phyloP scores from a whole-genome alignment of 306 rosid species.

The Vigna mungo region DNA sequence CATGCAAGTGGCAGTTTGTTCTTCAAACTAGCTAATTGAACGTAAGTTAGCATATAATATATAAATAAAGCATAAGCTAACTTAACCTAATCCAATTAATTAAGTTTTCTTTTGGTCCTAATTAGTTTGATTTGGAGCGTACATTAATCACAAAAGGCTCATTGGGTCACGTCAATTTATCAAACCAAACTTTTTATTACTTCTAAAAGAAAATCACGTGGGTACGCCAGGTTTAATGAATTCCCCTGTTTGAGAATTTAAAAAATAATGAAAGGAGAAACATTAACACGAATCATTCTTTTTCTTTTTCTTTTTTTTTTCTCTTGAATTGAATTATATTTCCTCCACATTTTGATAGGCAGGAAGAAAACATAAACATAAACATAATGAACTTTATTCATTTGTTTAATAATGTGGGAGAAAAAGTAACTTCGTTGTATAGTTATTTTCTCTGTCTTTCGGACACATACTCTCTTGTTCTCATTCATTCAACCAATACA shows the following conservation, averaged over 20 bases:
- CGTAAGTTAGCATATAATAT: too few species aligned
- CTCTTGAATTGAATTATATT: background rate
- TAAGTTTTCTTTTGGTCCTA: too few species aligned
- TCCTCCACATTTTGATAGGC: background rate
- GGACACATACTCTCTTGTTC: background rate
- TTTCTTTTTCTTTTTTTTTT: background rate
- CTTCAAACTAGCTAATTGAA: background rate
- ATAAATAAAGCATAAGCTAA: background rate
- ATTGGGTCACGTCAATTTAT: conserved; percentile 16
- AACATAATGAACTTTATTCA: background rate
- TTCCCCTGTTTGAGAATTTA: background rate
- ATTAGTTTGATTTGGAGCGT: background rate
- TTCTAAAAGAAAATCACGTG: conserved; percentile 9
- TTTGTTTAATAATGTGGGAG: background rate
- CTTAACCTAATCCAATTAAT: background rate
- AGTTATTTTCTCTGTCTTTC: background rate
- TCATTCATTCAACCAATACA: background rate
- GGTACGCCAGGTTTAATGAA: background rate
- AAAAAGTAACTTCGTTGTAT: background rate
- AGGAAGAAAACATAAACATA: background rate
- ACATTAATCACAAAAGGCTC: background rate
- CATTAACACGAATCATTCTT: background rate
- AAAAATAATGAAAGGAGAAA: background rate
- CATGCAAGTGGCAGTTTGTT: background rate
- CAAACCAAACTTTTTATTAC: background rate